Evolutionary conservation across 1,284 basidiomycete species (phyloP).

Genomic region (Ceratobasidium sp.): DNA sequence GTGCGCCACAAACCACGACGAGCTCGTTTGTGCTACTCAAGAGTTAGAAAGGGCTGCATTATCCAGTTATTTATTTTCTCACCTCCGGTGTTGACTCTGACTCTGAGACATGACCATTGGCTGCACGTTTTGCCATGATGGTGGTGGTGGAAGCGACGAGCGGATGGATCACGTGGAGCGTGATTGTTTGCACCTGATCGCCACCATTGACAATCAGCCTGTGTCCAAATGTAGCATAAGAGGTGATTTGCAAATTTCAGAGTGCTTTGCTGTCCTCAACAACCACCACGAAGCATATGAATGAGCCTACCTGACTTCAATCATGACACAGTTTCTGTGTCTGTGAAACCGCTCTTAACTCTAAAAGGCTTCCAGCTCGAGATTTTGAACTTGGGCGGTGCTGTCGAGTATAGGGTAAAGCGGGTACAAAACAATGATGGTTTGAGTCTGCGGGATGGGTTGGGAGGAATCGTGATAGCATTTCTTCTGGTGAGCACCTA

Average conservation of each 20-base stretch:
- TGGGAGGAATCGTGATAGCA: not conserved
- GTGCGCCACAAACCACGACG: slow-evolving; percentile 37
- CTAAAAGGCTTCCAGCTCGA: not conserved
- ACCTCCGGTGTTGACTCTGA: slow-evolving; percentile 33
- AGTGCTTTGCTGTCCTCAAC: too few relatives aligned
- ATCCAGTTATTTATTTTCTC: not conserved
- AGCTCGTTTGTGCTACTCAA: slow-evolving; percentile 42
- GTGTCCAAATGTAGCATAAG: not conserved
- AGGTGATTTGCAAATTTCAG: not conserved
- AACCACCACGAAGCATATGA: slow-evolving; percentile 8
- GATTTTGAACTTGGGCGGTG: not conserved
- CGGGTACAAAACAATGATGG: not conserved
- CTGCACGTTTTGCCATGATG: slow-evolving; percentile 41
- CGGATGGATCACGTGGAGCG: slow-evolving; percentile 26
- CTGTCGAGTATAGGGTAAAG: slow-evolving; percentile 18
- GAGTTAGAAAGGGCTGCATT: slow-evolving; percentile 6
- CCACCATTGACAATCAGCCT: not conserved
- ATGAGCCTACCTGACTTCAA: slow-evolving; percentile 9
- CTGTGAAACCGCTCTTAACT: not conserved
- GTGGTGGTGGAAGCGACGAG: not conserved
- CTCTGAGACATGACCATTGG: slow-evolving; percentile 36
- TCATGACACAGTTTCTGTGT: not conserved
- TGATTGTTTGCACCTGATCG: slow-evolving; percentile 28
- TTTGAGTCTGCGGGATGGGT: not conserved
- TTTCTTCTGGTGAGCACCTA: not conserved